Evolutionary conservation across 805 yeast species (phyloP).

Genomic region (Ascoidea asiatica): DNA sequence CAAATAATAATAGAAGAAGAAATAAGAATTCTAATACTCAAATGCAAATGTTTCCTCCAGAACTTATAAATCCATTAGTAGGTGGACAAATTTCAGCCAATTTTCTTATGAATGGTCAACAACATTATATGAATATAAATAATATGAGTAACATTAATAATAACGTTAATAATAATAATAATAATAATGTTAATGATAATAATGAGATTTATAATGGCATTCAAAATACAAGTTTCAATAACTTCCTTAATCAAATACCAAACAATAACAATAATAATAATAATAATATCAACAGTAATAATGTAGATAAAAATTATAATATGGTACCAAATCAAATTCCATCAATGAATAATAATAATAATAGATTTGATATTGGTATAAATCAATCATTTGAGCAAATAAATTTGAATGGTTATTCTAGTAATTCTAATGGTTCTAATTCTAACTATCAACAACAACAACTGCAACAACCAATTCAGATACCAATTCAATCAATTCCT

Average conservation of each 20-base stretch:
- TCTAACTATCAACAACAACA: background rate
- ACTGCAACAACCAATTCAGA: background rate
- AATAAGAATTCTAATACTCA: background rate
- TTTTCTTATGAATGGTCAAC: slow-evolving; percentile 6
- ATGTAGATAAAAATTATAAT: background rate
- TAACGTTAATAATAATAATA: background rate
- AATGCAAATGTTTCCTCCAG: slow-evolving; percentile 3
- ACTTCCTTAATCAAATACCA: background rate
- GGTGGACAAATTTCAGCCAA: slow-evolving; percentile 5
- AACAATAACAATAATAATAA: background rate
- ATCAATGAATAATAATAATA: background rate
- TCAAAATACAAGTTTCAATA: background rate
- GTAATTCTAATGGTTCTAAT: background rate
- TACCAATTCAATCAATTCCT: background rate
- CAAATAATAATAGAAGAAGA: slow-evolving; percentile 17
- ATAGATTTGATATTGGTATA: background rate
- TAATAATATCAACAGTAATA: background rate
- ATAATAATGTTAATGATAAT: background rate
- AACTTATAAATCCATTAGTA: slow-evolving; percentile 2
- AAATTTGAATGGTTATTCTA: background rate
- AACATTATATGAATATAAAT: too few relatives aligned
- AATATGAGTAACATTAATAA: background rate
- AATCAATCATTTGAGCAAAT: background rate
- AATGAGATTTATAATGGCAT: background rate
- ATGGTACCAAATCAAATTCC: background rate